Percentiles rank a stretch among this genome's conserved stretches.
phyloP scores from a whole-genome alignment of 2,329 filamentous ascomycete species.

The Aureobasidium zeae region DNA sequence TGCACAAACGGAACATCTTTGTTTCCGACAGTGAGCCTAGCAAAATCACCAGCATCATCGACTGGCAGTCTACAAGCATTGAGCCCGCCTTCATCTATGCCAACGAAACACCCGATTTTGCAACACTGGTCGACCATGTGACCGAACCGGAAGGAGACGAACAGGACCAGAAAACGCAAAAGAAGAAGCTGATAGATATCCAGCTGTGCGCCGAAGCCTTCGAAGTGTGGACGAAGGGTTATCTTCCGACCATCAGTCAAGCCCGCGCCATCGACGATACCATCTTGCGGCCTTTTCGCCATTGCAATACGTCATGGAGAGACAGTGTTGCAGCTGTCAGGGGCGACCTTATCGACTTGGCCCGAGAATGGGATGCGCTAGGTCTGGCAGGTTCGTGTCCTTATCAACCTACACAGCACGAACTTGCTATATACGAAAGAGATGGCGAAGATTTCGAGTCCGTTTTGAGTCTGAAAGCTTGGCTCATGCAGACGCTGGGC shows the following conservation, averaged over 20 bases:
- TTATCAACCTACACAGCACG: background rate
- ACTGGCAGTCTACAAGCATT: constrained; percentile 27
- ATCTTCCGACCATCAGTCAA: background rate
- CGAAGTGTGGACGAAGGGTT: constrained; percentile 4
- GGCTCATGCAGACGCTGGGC: background rate
- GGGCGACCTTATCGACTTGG: background rate
- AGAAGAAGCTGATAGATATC: background rate
- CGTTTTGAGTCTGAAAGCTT: background rate
- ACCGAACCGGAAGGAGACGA: background rate
- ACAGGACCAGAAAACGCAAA: background rate
- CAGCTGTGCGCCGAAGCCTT: constrained; percentile 1
- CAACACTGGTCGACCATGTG: constrained; percentile 1
- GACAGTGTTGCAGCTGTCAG: background rate
- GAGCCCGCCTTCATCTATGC: constrained; percentile 19
- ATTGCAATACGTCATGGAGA: background rate
- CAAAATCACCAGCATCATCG: constrained; percentile 27
- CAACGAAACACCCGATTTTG: constrained; percentile 19
- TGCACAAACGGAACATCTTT: constrained; percentile 29
- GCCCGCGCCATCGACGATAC: background rate
- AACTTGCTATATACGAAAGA: background rate
- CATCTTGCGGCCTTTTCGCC: constrained; percentile 3
- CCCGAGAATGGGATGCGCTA: background rate
- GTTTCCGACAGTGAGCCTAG: constrained; percentile 25
- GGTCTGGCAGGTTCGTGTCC: background rate
- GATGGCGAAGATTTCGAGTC: background rate